These are phyloP conservation scores for Eimeria sp. DNA, from an alignment of 169 alveolate species.

Conservation along the genomic window DNA sequence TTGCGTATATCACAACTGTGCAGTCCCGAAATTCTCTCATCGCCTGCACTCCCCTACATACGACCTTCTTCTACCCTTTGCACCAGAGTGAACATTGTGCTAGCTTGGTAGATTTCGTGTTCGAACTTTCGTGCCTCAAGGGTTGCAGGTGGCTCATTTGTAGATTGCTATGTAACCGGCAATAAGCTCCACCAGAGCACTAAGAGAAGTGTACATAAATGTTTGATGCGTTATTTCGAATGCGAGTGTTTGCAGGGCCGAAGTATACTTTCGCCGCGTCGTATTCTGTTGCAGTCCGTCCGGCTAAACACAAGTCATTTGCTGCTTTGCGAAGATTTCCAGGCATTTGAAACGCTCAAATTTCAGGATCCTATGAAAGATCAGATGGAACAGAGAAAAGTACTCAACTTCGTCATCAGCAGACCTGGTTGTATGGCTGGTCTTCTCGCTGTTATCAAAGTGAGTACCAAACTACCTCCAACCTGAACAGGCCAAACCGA, in stretches of 20 bases:
- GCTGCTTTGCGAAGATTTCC: constrained; percentile 45
- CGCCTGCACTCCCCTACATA: background rate
- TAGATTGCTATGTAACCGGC: background rate
- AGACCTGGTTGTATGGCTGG: constrained; percentile 77
- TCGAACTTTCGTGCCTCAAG: background rate
- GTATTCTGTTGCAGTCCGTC: constrained; percentile 68
- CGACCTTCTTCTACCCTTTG: background rate
- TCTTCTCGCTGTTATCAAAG: constrained; percentile 59
- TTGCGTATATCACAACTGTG: background rate
- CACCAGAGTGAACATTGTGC: background rate
- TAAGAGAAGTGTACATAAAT: background rate
- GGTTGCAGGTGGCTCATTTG: background rate
- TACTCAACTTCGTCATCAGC: constrained; percentile 34
- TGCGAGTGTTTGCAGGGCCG: constrained; percentile 43
- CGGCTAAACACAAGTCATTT: constrained; percentile 65
- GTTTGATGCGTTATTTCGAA: background rate
- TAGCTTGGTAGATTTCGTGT: background rate
- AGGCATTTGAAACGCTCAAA: constrained; percentile 70
- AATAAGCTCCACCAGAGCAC: background rate
- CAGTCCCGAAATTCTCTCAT: background rate
- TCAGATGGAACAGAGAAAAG: constrained; percentile 43
- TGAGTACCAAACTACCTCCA: background rate
- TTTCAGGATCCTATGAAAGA: constrained; percentile 36
- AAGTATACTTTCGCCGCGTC: constrained; percentile 71
- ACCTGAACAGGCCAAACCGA: background rate